Base-by-base conservation (phyloP, 352 stramenopile genomes). In the Pythium graminicola region DNA sequence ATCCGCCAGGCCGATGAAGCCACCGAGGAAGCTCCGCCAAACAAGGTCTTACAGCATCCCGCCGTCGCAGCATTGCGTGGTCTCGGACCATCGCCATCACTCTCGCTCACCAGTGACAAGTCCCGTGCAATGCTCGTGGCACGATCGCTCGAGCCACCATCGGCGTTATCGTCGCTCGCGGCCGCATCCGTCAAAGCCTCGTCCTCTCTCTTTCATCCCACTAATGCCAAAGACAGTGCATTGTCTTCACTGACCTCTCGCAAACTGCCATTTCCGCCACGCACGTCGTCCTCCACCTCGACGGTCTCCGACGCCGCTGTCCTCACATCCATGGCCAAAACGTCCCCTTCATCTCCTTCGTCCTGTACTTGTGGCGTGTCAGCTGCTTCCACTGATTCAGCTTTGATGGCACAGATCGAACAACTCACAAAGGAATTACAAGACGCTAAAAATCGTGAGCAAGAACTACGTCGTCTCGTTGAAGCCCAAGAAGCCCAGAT, bases 401-500 rank as follows among this genome's bases (percentile, higher is more conserved):
- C 31, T 10, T 39, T 67, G 4, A 51, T 54, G 17, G 42, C 59
- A 6, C 50, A 63, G 26, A 55, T 70, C 22, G 50, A 56, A 2
- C 29, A 56, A 36, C 48, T 70, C 19, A 50, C 50, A 4, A 70
- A 64, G 29, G 57, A 64, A 17, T 38, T 70, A 1, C 20, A 57
- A 20, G 58, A 66, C 28, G 56, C 63, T 31, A 53, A 56, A 20
- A 20, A 22, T 6, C 53, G 63, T 20, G 63, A 70, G 29, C 29
- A 46, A 14, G 50, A 64, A n/a, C 49, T 67, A 20, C 60, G 57
- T 24, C 44, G 54, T 19, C 63, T 57, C 22, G 45, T 70, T 14
- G 58, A 66, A 7, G 31, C 54, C 7, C 63, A 65, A 47, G 52
- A 67, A 14, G 20, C 40, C 11, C 61, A 69, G 56, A 54, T 69